Percentiles rank a stretch among this genome's conserved stretches.
phyloP scores from a whole-genome alignment of 2,329 filamentous ascomycete genomes.

The Aspergillus versicolor region DNA sequence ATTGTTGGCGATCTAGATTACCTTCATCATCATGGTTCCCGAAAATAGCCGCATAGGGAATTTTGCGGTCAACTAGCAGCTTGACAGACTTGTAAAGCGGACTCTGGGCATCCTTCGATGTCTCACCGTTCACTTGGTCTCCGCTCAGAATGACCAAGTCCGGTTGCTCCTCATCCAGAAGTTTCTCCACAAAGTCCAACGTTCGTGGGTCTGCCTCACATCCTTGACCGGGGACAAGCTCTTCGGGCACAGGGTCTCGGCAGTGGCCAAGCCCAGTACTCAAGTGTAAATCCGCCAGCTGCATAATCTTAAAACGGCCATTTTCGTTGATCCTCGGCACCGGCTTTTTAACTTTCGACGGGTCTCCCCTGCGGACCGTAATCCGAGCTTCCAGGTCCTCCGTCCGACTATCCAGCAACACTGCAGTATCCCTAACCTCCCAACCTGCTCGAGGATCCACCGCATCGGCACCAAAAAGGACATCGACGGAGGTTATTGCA shows the following conservation, averaged over 20 bases:
- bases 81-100: constrained; percentile 92
- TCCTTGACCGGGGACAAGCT: constrained; percentile 64
- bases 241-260: constrained; percentile 78
- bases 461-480: constrained; percentile 86
- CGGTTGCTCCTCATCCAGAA: constrained; percentile 90
- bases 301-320: constrained; percentile 96
- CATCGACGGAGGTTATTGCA: constrained; percentile 77
- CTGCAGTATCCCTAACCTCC: constrained; percentile 71
- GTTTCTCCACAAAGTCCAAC: constrained; percentile 77
- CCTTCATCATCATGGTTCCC: constrained; percentile 97
- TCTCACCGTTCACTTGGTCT: constrained; percentile 94
- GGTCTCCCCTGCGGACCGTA: constrained; percentile 72
- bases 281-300: constrained; percentile 90
- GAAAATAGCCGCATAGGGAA: constrained; percentile 92
- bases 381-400: constrained; percentile 70
- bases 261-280: constrained; percentile 85
- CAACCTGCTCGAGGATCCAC: constrained; percentile 86
- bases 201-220: constrained; percentile 93
- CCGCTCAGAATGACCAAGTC: constrained; percentile 89
- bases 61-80: constrained; percentile 78
- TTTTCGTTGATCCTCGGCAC: constrained; percentile 78
- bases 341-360: constrained; percentile 65
- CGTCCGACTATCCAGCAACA: constrained; percentile 65
- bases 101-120: constrained; percentile 84
- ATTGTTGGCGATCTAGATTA: constrained; percentile 69